These are phyloP conservation scores for Theileria annulata DNA, from an alignment of 169 alveolate species.

Conservation along the genomic window DNA sequence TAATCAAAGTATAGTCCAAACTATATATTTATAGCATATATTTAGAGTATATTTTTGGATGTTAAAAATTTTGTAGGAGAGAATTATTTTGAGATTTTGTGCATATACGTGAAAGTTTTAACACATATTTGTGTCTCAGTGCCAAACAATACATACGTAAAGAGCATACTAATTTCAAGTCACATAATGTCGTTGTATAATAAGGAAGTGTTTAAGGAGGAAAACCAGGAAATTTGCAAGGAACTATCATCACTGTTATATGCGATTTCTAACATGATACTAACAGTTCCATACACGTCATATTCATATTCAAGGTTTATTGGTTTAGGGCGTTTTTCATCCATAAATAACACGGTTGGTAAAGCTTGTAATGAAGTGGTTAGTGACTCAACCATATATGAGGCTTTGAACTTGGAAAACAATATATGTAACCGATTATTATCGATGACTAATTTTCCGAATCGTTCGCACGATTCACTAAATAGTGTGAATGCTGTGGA, in stretches of 20 bases:
- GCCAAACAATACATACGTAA: constrained; percentile 40
- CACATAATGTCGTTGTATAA: constrained; percentile 51
- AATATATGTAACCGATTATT: neutral
- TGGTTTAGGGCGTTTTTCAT: neutral
- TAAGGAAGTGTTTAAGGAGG: constrained; percentile 27
- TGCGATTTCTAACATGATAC: constrained; percentile 42
- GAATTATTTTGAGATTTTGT: constrained; percentile 22
- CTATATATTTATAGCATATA: neutral
- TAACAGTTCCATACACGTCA: neutral
- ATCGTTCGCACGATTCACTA: neutral
- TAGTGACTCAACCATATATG: neutral
- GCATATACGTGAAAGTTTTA: constrained; percentile 49
- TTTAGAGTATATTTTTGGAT: neutral
- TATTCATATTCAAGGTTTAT: neutral
- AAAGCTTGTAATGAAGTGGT: neutral
- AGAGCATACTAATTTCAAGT: constrained; percentile 30
- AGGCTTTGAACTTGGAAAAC: constrained; percentile 1
- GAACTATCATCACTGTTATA: constrained; percentile 45
- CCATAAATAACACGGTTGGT: neutral
- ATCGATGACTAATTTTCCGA: neutral
- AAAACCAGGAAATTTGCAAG: constrained; percentile 48
- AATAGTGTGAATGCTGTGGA: neutral
- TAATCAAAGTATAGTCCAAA: constrained; percentile 16
- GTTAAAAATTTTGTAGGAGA: constrained; percentile 9
- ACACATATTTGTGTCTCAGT: constrained; percentile 41